Base-by-base conservation (phyloP, 768 basidiomycete species). In the Botryobasidium botryosum region DNA sequence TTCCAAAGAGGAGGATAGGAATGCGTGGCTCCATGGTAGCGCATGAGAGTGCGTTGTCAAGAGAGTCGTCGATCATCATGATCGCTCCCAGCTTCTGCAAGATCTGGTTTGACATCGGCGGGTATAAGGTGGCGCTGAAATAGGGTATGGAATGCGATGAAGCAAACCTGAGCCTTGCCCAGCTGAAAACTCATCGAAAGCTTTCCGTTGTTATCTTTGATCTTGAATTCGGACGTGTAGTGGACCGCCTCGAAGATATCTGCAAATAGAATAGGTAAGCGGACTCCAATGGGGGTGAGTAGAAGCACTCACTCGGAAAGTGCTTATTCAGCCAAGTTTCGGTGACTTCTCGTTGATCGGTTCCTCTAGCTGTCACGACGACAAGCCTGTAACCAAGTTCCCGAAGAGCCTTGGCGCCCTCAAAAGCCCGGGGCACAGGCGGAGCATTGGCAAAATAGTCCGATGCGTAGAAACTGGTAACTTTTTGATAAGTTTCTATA, bases 21-120 rank as follows among this genome's bases (percentile, higher is more conserved):
- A 69, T 70, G 1, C 71, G 67, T n/a, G 66, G 63, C 17, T 57
- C 52, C 27, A 68, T 63, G 4, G 59, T 65, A 0, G 65, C 68
- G 50, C 75, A 76, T 46, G 72, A 67, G 23, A 79, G 51, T 29
- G 77, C 79, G 58, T 86, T 85, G 59, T 86, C 83, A 33, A 77
- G 54, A 5, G 81, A 83, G 61, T 87, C 84, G 58, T 87, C 84
- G 47, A 87, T 74, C 43, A 87, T 62, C 31, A 84, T 56, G 32
- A 67, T 65, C 8, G 82, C 78, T 13, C 68, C 68, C 15, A 85
- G 61, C 47, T 71, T 65, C 27, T 70, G 61, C 55, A 81, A 79
- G 37, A 83, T 72, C 75, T 80, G 50, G 25, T 13, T 10, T 6
- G 12, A 17, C 46, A 25, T n/a, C 6, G 20, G n/a, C n/a, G n/a